Evolutionary conservation across 768 basidiomycete species (phyloP).

Genomic region (Leccinum arenicola): DNA sequence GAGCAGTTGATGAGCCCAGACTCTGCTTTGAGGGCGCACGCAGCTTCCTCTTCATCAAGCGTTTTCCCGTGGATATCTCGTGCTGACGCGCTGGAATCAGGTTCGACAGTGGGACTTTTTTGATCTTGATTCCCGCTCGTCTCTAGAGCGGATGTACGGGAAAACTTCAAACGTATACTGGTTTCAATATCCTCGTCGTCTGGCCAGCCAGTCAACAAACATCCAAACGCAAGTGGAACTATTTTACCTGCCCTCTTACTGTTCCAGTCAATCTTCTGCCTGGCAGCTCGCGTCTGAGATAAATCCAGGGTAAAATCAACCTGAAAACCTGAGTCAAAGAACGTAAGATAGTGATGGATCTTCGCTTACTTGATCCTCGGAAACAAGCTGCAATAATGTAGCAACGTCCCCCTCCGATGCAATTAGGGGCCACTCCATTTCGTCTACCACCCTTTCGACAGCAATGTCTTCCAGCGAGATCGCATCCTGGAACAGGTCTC

Average conservation of each 20-base stretch:
- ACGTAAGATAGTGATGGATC: background rate
- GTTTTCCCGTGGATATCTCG: slow-evolving; percentile 43
- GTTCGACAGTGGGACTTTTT: slow-evolving; percentile 11
- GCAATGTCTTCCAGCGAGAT: slow-evolving; percentile 56
- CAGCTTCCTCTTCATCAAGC: slow-evolving; percentile 41
- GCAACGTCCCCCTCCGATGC: slow-evolving; percentile 82
- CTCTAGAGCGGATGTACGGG: slow-evolving; percentile 11
- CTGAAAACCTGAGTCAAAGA: slow-evolving; percentile 35
- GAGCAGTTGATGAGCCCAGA: slow-evolving; percentile 32
- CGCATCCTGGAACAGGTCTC: slow-evolving; percentile 73
- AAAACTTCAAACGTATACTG: slow-evolving; percentile 47
- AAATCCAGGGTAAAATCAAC: slow-evolving; percentile 74
- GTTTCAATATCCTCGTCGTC: slow-evolving; percentile 88
- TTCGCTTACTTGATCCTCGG: slow-evolving; percentile 65
- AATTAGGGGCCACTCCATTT: slow-evolving; percentile 77
- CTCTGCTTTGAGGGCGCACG: slow-evolving; percentile 39
- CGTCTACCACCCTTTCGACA: slow-evolving; percentile 45
- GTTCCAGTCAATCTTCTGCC: slow-evolving; percentile 69
- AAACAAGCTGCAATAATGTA: slow-evolving; percentile 75
- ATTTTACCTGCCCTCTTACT: slow-evolving; percentile 82
- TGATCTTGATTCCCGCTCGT: slow-evolving; percentile 14
- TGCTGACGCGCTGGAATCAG: slow-evolving; percentile 13
- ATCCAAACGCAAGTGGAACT: background rate
- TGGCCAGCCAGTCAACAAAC: slow-evolving; percentile 28
- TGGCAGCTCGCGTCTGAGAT: slow-evolving; percentile 52